Percentiles rank a stretch among this genome's conserved stretches.
These are phyloP conservation scores for Oehlia diaphana DNA, from an alignment of 192 early-diverging fungal genomes.

Conservation along the genomic window DNA sequence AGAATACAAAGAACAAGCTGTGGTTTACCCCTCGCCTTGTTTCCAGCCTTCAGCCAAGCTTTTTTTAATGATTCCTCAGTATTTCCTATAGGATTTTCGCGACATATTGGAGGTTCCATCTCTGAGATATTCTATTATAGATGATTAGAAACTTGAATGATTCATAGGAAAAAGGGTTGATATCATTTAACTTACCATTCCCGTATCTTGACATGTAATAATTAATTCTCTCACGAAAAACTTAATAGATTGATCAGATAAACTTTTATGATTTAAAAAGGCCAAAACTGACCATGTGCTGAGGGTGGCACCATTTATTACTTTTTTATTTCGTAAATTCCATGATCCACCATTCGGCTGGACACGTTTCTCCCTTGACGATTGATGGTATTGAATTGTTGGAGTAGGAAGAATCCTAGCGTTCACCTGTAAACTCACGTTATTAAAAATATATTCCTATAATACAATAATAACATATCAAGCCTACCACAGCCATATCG, in stretches of 20 bases:
- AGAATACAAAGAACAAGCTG: slow-evolving; percentile 82
- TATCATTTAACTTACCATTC: too few species aligned
- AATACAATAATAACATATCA: neutral
- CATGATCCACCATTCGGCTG: slow-evolving; percentile 72
- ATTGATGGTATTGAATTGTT: slow-evolving; percentile 61
- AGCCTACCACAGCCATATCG: slow-evolving; percentile 61
- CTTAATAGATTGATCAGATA: too few species aligned
- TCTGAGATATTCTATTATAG: too few species aligned
- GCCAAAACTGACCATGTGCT: slow-evolving; percentile 79
- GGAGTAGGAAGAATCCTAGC: slow-evolving; percentile 82
- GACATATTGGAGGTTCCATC: too few species aligned
- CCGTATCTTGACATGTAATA: too few species aligned
- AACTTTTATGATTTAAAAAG: slow-evolving; percentile 52
- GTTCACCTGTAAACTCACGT: neutral
- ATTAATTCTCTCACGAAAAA: too few species aligned
- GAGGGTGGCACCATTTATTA: slow-evolving; percentile 71
- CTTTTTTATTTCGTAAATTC: slow-evolving; percentile 82
- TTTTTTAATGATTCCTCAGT: too few species aligned
- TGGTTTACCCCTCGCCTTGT: slow-evolving; percentile 37
- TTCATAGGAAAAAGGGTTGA: too few species aligned
- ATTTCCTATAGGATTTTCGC: too few species aligned
- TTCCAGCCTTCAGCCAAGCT: slow-evolving; percentile 28
- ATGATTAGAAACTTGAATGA: too few species aligned
- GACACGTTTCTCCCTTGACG: slow-evolving; percentile 47
- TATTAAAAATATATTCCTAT: slow-evolving; percentile 11